Evolutionary conservation across 169 alveolate species (phyloP).

Genomic region (Eimeria sp.): DNA sequence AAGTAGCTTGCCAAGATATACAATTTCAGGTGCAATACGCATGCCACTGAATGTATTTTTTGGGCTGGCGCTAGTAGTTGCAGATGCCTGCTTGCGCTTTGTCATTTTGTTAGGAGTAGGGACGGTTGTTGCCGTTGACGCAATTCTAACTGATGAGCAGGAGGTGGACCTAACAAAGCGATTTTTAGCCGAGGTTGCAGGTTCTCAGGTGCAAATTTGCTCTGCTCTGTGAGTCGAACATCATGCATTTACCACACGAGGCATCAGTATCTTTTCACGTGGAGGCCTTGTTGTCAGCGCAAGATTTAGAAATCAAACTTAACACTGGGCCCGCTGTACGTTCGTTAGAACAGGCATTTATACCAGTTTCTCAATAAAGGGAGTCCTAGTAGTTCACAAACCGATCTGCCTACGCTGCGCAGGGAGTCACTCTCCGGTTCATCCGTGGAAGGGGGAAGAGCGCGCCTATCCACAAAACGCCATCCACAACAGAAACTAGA

Average conservation of each 20-base stretch:
- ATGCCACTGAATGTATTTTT: not conserved
- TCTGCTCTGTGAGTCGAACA: constrained; percentile 37
- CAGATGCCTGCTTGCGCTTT: not conserved
- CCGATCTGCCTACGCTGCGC: constrained; percentile 4
- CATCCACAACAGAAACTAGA: not conserved
- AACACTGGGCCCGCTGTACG: not conserved
- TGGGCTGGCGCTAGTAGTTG: not conserved
- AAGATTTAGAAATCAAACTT: not conserved
- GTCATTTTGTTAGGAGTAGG: constrained; percentile 51
- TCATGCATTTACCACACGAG: not conserved
- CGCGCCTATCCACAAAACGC: constrained; percentile 28
- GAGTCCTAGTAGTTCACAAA: not conserved
- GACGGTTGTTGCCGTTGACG: constrained; percentile 62
- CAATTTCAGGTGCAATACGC: not conserved
- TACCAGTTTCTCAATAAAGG: not conserved
- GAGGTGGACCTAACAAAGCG: constrained; percentile 31
- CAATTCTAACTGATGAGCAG: constrained; percentile 37
- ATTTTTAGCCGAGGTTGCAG: constrained; percentile 53
- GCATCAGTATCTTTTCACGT: not conserved
- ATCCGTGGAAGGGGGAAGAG: constrained; percentile 28
- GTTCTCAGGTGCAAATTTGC: constrained; percentile 40
- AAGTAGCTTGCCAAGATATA: not conserved
- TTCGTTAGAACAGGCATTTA: not conserved
- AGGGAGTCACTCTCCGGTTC: constrained; percentile 55
- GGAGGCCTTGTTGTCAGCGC: not conserved